Conservation (phyloP, 768 basidiomycete genomes). For the Mycena galopus region DNA sequence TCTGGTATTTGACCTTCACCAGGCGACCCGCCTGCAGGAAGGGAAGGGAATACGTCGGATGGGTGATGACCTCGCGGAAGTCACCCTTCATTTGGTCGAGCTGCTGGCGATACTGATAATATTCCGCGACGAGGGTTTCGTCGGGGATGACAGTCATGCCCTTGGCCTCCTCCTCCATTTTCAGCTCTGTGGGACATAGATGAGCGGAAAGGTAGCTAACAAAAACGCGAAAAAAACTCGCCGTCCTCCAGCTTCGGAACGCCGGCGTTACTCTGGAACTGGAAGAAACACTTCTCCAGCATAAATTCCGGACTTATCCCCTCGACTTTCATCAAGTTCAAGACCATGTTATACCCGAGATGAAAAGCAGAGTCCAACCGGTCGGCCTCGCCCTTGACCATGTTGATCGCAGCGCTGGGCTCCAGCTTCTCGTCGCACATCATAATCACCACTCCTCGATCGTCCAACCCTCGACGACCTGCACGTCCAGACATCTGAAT, state of each 20-base stretch:
- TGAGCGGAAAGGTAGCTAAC: neutral
- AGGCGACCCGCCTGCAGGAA: constrained; percentile 94
- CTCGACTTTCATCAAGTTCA: constrained; percentile 98
- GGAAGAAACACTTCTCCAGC: constrained; percentile 97
- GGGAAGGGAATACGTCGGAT: constrained; percentile 94
- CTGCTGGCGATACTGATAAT: constrained; percentile 94
- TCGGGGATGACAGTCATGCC: constrained; percentile 81
- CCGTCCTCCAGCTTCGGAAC: constrained; percentile 89
- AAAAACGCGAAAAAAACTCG: constrained; percentile 52
- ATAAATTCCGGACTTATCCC: constrained; percentile 98
- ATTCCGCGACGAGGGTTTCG: constrained; percentile 86
- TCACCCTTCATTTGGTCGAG: constrained; percentile 91
- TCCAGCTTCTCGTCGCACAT: constrained; percentile 99
- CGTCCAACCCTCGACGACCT: constrained; percentile 95
- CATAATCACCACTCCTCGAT: constrained; percentile 99
- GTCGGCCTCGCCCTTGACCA: constrained; percentile 99
- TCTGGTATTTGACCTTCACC: constrained; percentile 90
- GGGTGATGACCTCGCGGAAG: constrained; percentile 92
- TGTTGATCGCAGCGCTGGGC: constrained; percentile 89
- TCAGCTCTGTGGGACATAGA: constrained; percentile 70
- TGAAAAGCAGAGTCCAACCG: constrained; percentile 98
- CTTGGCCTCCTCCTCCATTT: constrained; percentile 75
- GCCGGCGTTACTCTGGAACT: constrained; percentile 96
- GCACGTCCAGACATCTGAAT: constrained; percentile 99
- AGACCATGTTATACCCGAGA: constrained; percentile 98